Conservation (phyloP, 371 early-diverging fungal species). For the Circinella umbellata region DNA sequence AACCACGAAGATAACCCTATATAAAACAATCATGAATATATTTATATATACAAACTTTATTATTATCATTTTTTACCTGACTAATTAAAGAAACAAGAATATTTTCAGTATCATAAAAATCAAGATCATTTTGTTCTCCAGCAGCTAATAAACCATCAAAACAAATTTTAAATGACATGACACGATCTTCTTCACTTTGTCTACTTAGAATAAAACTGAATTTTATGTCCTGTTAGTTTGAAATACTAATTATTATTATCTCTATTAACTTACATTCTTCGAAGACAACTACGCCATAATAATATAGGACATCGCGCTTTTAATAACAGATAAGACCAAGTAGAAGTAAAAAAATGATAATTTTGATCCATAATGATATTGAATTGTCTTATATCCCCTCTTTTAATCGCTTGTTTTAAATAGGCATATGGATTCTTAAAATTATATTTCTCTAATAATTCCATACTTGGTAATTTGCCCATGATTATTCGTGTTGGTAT, state of each 20-base stretch:
- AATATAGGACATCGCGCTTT: constrained; percentile 43
- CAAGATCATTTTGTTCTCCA: constrained; percentile 21
- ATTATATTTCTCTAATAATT: constrained; percentile 41
- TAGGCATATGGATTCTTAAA: constrained; percentile 29
- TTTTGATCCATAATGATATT: constrained; percentile 33
- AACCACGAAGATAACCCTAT: constrained; percentile 85
- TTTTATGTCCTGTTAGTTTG: not conserved
- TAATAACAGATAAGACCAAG: constrained; percentile 36
- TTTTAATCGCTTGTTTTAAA: constrained; percentile 27
- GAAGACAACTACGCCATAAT: constrained; percentile 44
- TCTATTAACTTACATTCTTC: constrained; percentile 42
- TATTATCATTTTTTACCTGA: constrained; percentile 34
- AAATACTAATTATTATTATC: not conserved
- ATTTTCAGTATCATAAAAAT: constrained; percentile 38
- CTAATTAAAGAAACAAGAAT: constrained; percentile 49
- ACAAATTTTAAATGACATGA: constrained; percentile 30
- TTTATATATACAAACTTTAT: not conserved
- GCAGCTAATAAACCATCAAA: constrained; percentile 30
- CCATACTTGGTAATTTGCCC: constrained; percentile 43
- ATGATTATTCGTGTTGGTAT: constrained; percentile 59
- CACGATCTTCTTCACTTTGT: constrained; percentile 1
- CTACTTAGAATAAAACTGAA: constrained; percentile 10
- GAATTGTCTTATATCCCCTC: constrained; percentile 39
- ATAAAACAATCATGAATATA: not conserved
- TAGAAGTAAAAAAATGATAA: constrained; percentile 33